A percentile compares a stretch with the other conserved stretches of the same genome.
phyloP scores from a whole-genome alignment of 2,329 filamentous ascomycete genomes.

The Rhytidhysteron rufulum region DNA sequence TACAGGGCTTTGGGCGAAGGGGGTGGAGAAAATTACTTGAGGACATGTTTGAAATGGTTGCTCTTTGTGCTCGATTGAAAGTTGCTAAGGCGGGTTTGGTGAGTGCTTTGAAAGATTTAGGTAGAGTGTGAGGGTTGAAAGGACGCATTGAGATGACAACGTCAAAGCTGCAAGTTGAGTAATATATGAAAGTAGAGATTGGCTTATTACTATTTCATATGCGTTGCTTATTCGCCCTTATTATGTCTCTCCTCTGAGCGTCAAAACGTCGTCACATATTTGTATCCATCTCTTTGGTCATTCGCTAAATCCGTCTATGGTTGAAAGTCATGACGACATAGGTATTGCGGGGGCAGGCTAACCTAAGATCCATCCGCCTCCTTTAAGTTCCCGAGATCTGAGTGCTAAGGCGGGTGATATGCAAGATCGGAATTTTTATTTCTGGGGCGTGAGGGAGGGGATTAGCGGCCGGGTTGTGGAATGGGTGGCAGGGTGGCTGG shows the following conservation, averaged over 20 bases:
- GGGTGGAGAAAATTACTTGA: slow-evolving; percentile 12
- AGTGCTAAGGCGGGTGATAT: no score
- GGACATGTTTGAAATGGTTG: slow-evolving; percentile 27
- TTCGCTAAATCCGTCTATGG: slow-evolving; percentile 7
- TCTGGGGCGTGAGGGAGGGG: no score
- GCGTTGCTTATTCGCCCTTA: neutral
- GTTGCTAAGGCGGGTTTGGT: slow-evolving; percentile 16
- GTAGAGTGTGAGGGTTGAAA: slow-evolving; percentile 5
- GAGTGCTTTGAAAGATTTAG: slow-evolving; percentile 7
- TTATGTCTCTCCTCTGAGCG: slow-evolving; percentile 1
- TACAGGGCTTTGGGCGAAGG: no score
- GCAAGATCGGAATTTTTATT: no score
- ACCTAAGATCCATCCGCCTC: no score
- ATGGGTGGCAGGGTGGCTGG: no score
- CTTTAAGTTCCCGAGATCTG: no score
- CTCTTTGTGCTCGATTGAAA: slow-evolving; percentile 9
- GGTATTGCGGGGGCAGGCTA: slow-evolving; percentile 6
- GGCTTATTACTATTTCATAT: slow-evolving; percentile 3
- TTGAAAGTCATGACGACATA: slow-evolving; percentile 26
- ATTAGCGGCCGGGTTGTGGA: no score
- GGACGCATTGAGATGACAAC: slow-evolving; percentile 10
- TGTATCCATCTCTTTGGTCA: slow-evolving; percentile 1
- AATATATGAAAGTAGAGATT: neutral
- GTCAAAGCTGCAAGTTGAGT: neutral
- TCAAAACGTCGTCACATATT: slow-evolving; percentile 6